Percentiles rank a stretch among this genome's conserved stretches.
Conservation (phyloP, 768 basidiomycete species). For the Plicaturopsis crispa region DNA sequence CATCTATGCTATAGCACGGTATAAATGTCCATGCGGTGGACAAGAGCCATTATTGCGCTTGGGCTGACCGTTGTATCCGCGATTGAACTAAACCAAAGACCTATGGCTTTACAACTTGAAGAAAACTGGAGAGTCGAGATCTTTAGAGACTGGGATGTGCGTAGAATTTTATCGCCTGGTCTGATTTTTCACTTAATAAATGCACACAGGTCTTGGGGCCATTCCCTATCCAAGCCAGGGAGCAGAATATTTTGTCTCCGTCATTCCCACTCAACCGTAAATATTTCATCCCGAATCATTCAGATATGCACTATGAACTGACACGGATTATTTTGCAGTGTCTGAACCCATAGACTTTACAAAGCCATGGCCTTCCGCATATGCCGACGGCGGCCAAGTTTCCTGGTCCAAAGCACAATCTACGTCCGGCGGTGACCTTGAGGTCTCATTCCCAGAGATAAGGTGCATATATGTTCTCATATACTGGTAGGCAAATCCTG, state of each 20-base stretch:
- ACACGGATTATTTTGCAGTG: constrained; percentile 34
- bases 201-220: constrained; percentile 65
- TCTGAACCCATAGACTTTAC: constrained; percentile 41
- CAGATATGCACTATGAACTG: constrained; percentile 2
- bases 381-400: constrained; percentile 53
- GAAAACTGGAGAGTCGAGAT: too few relatives aligned
- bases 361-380: constrained; percentile 56
- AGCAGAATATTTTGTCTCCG: constrained; percentile 78
- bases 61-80: too few relatives aligned
- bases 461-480: constrained; percentile 26
- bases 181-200: too few relatives aligned
- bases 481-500: background rate
- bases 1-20: too few relatives aligned
- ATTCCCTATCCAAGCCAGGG: constrained; percentile 78
- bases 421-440: constrained; percentile 37
- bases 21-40: too few relatives aligned
- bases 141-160: too few relatives aligned
- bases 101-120: too few relatives aligned
- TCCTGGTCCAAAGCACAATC: constrained; percentile 45
- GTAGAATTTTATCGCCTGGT: too few relatives aligned
- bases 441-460: constrained; percentile 58
- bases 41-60: too few relatives aligned
- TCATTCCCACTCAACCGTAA: constrained; percentile 64
- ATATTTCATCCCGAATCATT: constrained; percentile 9
- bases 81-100: too few relatives aligned